A percentile compares a stretch with the other conserved stretches of the same genome.
Evolutionary conservation across 345 rosid species (phyloP).

Genomic region (Populus simonii): DNA sequence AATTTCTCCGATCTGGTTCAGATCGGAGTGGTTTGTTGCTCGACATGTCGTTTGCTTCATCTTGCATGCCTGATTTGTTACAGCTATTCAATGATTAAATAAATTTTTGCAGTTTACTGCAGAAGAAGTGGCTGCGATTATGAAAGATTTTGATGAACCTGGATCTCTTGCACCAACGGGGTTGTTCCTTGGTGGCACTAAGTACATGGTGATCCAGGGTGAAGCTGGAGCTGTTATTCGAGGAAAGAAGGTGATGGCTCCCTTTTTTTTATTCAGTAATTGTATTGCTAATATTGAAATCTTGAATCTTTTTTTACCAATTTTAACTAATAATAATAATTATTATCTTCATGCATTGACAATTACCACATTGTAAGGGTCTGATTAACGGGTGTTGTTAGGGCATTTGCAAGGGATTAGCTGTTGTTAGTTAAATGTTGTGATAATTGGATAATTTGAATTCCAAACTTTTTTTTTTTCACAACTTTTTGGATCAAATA

Average conservation of each 20-base stretch:
- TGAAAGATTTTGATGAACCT: constrained; percentile 32
- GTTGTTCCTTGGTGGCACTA: constrained; percentile 30
- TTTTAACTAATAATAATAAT: too few species aligned
- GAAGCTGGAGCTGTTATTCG: constrained; percentile 35
- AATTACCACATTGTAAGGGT: neutral
- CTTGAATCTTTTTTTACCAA: neutral
- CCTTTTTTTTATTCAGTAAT: too few species aligned
- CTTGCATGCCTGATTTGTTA: neutral
- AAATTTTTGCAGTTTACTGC: constrained; percentile 10
- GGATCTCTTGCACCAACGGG: constrained; percentile 34
- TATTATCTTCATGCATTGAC: neutral
- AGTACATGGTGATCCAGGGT: constrained; percentile 35
- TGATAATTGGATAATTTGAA: neutral
- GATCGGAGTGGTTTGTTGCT: neutral
- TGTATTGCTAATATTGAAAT: neutral
- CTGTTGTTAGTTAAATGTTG: neutral
- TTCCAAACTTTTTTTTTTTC: neutral
- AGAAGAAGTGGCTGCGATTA: constrained; percentile 19
- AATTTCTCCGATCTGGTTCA: neutral
- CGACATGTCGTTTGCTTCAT: neutral
- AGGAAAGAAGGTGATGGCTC: constrained; percentile 18
- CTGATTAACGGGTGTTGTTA: neutral
- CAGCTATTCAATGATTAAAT: too few species aligned
- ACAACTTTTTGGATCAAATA: neutral
- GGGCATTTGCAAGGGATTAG: neutral